Evolutionary conservation across 1,284 basidiomycete genomes (phyloP), one percentile per base, ranked within the genome.

Genomic region (Malassezia cuniculi): DNA sequence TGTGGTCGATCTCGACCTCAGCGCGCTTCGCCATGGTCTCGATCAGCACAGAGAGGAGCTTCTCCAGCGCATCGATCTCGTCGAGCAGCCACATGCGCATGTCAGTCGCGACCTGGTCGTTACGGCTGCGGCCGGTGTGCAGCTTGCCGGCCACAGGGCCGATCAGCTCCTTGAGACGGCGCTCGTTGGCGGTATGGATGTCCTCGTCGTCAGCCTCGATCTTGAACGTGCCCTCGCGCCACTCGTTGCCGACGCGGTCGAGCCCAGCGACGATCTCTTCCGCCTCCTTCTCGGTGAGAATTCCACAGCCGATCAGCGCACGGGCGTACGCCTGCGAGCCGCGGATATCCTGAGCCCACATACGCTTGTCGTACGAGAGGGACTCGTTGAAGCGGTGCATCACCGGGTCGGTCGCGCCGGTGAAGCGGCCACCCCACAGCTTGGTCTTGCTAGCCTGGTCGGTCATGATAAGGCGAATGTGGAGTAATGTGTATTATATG

Each of bases 171-270:
- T 80, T 85, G 54, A 97, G 70, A 21, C 90, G 76, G 38, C 93
- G 80, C 69, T 97, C 90, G 64, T 97, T 97, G 42, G 93, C 93
- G n/a, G 90, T 97, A 69, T 97, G 90, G 47, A 97, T 95, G 64
- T 97, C 90, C 64, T 97, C 90, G 64, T 97, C 90, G 55, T 90
- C 86, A 11, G 77, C 72, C 8, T 52, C 50, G 26, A 52, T 54
- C 18, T 52, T 21, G 47, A 68, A 68, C 10, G 51, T 53, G 34
- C 55, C 55, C 2, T 42, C 37, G 36, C 51, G 75, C 90, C 90
- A 97, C 71, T 95, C 90, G 55, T 77, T 71, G 43, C 76, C 78
- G 37, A 97, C 86, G 27, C 71, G 68, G 48, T 74, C 71, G 36
- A 97, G 74, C n/a, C 89, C 90, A 25, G 76, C 70, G 22, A 78